These are phyloP conservation scores for Acorus calamus DNA, from an alignment of 106 monocot species.

Conservation along the genomic window DNA sequence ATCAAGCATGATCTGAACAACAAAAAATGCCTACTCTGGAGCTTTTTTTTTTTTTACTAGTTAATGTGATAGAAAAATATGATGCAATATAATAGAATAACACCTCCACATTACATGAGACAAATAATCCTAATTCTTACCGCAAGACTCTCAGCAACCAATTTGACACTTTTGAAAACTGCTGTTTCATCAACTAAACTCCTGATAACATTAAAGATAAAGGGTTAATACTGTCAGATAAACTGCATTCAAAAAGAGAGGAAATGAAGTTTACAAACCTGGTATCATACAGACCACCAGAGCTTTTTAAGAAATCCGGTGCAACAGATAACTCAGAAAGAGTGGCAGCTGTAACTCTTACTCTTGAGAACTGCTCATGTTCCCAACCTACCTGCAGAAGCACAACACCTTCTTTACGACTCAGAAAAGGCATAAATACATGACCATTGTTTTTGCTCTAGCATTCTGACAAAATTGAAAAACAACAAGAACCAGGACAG, in stretches of 20 bases:
- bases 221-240: neutral
- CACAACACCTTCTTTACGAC: neutral
- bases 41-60: too few relatives aligned
- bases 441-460: too few relatives aligned
- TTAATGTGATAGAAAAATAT: neutral
- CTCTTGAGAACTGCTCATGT: constrained; percentile 95
- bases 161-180: constrained; percentile 57
- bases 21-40: too few relatives aligned
- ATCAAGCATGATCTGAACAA: too few relatives aligned
- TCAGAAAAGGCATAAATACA: neutral
- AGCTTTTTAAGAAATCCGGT: constrained; percentile 72
- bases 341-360: constrained; percentile 85
- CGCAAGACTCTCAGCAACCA: constrained; percentile 95
- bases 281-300: constrained; percentile 66
- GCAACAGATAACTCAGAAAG: constrained; percentile 71
- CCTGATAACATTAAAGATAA: constrained; percentile 29
- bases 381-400: constrained; percentile 85
- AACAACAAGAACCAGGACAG: too few relatives aligned
- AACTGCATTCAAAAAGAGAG: neutral
- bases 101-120: neutral
- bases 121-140: constrained; percentile 28
- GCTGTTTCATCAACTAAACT: constrained; percentile 49
- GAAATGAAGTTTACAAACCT: constrained; percentile 28
- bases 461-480: too few relatives aligned
- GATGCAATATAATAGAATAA: neutral